A percentile compares a stretch with the other conserved stretches of the same genome.
Evolutionary conservation across 2,329 filamentous ascomycete genomes (phyloP).

Genomic region (Rugonectria rugulosa): DNA sequence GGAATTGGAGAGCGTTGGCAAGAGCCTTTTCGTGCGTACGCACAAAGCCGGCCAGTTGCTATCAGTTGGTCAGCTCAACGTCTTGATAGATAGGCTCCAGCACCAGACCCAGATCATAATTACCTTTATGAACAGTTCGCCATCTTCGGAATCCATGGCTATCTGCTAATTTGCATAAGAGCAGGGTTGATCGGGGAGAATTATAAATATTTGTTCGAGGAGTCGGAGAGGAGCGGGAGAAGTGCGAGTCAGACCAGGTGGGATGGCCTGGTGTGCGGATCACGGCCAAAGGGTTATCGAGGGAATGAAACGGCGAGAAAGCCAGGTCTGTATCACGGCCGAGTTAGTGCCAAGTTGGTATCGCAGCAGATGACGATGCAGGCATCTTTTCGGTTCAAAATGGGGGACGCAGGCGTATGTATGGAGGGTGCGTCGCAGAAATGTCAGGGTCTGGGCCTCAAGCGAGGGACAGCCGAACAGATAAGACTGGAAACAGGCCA

Average conservation of each 20-base stretch:
- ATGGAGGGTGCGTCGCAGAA: conserved; percentile 12
- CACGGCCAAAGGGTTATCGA: conserved; percentile 26
- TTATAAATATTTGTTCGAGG: conserved; percentile 2
- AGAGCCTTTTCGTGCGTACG: conserved; percentile 97
- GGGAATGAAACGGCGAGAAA: conserved; percentile 18
- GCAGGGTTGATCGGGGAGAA: conserved; percentile 9
- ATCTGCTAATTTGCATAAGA: conserved; percentile 48
- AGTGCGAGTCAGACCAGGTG: not conserved
- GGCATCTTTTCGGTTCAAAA: conserved; percentile 14
- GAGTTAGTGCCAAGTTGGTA: conserved; percentile 29
- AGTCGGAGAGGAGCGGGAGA: conserved; percentile 3
- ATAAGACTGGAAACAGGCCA: conserved; percentile 6
- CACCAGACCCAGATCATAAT: conserved; percentile 32
- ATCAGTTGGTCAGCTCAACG: conserved; percentile 43
- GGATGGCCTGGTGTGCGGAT: conserved; percentile 22
- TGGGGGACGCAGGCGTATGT: conserved; percentile 9
- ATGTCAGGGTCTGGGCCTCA: conserved; percentile 12
- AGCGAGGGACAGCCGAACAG: conserved; percentile 7
- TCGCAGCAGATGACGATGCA: conserved; percentile 20
- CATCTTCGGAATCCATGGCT: conserved; percentile 88
- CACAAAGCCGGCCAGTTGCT: conserved; percentile 97
- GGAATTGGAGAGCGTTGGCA: conserved; percentile 89
- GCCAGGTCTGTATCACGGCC: conserved; percentile 28
- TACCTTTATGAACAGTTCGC: conserved; percentile 88
- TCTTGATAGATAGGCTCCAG: conserved; percentile 1